Base-by-base conservation (phyloP, 495 filamentous ascomycete genomes). In the Chaetomium tenue region DNA sequence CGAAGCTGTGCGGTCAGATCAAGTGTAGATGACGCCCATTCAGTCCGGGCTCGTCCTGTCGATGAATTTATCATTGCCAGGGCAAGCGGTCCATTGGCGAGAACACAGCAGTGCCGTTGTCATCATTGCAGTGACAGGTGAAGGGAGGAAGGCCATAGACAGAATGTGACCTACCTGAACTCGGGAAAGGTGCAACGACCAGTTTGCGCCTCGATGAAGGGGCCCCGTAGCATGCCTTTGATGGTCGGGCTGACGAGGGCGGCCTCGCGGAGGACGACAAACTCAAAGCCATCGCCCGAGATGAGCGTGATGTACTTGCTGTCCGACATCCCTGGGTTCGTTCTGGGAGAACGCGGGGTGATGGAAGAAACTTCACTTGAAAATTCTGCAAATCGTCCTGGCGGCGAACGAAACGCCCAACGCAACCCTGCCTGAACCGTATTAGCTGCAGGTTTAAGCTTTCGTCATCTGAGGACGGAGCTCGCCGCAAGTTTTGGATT, bases 201-300 rank as follows among this genome's bases (percentile, higher is more conserved):
- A 2, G 83, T 84, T 12, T 78, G 70, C 0, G 88, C 82, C 77
- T 97, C 92, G 13, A 77, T 69, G 75, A 95, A 95, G 57, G 82
- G 84, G 71, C 91, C 91, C 68, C 96, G 88, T 50, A 98, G 75
- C 92, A 97, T 97, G 68, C 87, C 83, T 64, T 84, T 87, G 69
- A 98, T 90, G 22, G 88, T 88, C 22, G 87, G 87, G 22, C 91
- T 91, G 56, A 90, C 75, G 65, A 84, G 84, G 51, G 91, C 87
- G 0, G 90, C 87, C 53, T 89, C 90, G 52, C 92, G 87, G 7
- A 88, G 87, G 42, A 97, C 77, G 54, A 96, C 84, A 72, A 93
- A 98, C 72, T 96, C 91, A 74, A 89, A 97, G 51, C 88, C 90
- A 73, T 98, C 95, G 63, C 79, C 83, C 0, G 93, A 97, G 22